A percentile compares a stretch with the other conserved stretches of the same genome.
Conservation (phyloP, 2,329 filamentous ascomycete species). For the Colletotrichum lindemuthianum region DNA sequence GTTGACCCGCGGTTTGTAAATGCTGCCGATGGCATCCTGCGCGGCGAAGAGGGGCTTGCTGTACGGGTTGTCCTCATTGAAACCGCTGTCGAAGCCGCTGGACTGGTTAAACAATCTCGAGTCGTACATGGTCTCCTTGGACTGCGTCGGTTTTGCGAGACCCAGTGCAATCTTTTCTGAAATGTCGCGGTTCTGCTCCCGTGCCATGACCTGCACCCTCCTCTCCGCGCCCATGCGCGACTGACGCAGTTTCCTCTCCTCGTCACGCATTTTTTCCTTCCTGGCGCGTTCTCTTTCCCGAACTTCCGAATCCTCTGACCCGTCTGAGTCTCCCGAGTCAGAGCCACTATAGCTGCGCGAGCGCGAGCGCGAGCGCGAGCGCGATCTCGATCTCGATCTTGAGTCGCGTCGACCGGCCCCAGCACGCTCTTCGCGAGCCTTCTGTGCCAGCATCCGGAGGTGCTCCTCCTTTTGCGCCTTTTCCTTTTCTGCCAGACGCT, state of each 20-base stretch:
- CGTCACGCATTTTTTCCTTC: slow-evolving; percentile 80
- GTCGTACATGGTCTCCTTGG: slow-evolving; percentile 95
- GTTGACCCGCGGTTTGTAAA: slow-evolving; percentile 84
- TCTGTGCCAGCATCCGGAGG: slow-evolving; percentile 86
- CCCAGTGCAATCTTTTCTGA: slow-evolving; percentile 96
- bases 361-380: slow-evolving; percentile 54
- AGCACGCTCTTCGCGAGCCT: slow-evolving; percentile 85
- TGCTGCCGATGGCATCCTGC: slow-evolving; percentile 92
- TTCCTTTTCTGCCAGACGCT: slow-evolving; percentile 95
- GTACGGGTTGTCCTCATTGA: slow-evolving; percentile 98
- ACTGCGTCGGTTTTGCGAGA: slow-evolving; percentile 92
- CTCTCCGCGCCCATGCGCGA: slow-evolving; percentile 96
- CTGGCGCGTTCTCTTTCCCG: slow-evolving; percentile 82
- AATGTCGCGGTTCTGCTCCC: slow-evolving; percentile 96
- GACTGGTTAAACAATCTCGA: slow-evolving; percentile 94
- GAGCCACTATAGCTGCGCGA: slow-evolving; percentile 64
- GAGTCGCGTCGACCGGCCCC: slow-evolving; percentile 58
- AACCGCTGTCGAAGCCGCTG: slow-evolving; percentile 88
- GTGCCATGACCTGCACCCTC: slow-evolving; percentile 89
- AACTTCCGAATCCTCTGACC: slow-evolving; percentile 75
- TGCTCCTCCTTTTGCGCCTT: slow-evolving; percentile 95
- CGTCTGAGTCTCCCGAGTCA: slow-evolving; percentile 59
- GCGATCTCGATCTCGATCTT: slow-evolving; percentile 50
- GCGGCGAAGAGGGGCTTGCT: slow-evolving; percentile 97
- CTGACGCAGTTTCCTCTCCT: slow-evolving; percentile 90